phyloP scores from a whole-genome alignment of 106 monocot species.

The Acorus gramineus region DNA sequence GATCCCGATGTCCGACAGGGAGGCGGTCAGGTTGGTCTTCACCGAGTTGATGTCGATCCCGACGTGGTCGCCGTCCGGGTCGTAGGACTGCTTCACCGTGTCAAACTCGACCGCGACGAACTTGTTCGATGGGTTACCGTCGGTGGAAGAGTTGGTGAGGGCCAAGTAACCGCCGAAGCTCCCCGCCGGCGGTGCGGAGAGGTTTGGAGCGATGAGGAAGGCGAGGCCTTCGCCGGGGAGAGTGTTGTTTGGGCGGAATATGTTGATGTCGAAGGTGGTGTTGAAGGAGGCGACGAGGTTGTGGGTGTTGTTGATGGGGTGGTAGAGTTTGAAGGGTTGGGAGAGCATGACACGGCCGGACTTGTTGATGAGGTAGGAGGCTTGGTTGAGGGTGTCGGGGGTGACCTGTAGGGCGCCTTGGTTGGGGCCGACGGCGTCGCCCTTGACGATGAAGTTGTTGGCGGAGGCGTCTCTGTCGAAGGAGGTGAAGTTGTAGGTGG shows the following conservation, averaged over 20 bases:
- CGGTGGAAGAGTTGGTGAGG: slow-evolving; percentile 51
- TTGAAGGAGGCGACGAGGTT: slow-evolving; percentile 49
- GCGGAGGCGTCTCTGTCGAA: not conserved
- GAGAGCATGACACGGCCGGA: slow-evolving; percentile 36
- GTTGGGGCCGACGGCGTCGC: not conserved
- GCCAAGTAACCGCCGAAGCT: slow-evolving; percentile 67
- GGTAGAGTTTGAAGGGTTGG: slow-evolving; percentile 25
- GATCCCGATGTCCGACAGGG: too few species aligned
- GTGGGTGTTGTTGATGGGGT: not conserved
- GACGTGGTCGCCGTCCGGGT: too few species aligned
- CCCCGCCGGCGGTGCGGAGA: slow-evolving; percentile 12
- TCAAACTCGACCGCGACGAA: slow-evolving; percentile 80
- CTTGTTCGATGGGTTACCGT: slow-evolving; percentile 36
- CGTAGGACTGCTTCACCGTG: slow-evolving; percentile 13
- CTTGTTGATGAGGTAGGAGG: slow-evolving; percentile 19
- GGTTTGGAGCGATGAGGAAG: slow-evolving; percentile 43
- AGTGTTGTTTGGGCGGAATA: slow-evolving; percentile 11
- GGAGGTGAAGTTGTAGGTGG: slow-evolving; percentile 1
- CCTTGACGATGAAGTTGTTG: not conserved
- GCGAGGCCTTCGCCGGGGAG: slow-evolving; percentile 52
- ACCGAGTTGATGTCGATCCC: too few species aligned
- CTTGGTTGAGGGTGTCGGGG: slow-evolving; percentile 14
- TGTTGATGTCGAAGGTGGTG: slow-evolving; percentile 51
- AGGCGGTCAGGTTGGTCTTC: too few species aligned
- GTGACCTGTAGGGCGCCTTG: slow-evolving; percentile 39